These are phyloP conservation scores for Gracilaria gracilis DNA, from an alignment of 23 red algal species.

Conservation along the genomic window DNA sequence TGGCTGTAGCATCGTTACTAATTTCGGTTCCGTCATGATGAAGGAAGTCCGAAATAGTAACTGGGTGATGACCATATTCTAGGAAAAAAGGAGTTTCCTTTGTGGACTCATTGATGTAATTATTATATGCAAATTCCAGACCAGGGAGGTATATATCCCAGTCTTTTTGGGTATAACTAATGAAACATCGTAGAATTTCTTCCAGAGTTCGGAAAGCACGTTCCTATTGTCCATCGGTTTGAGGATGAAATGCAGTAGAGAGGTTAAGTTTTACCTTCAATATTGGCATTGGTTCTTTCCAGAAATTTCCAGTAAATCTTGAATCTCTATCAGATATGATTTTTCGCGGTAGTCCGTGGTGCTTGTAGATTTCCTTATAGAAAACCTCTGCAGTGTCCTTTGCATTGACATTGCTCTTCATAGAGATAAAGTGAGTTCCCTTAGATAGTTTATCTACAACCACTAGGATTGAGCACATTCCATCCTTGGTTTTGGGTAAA, in stretches of 20 bases:
- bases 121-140: slow-evolving; percentile 46
- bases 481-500: slow-evolving; percentile 29
- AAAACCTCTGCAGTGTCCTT: slow-evolving; percentile 28
- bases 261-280: slow-evolving; percentile 30
- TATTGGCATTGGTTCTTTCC: slow-evolving; percentile 24
- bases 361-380: slow-evolving; percentile 25
- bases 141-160: slow-evolving; percentile 40
- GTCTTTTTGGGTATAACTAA: slow-evolving; percentile 37
- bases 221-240: slow-evolving; percentile 55
- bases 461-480: slow-evolving; percentile 19
- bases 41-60: neutral
- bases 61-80: slow-evolving; percentile 31
- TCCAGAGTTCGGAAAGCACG: slow-evolving; percentile 18
- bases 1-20: neutral
- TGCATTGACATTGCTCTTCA: slow-evolving; percentile 17
- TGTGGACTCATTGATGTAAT: slow-evolving; percentile 25
- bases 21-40: neutral
- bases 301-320: slow-evolving; percentile 36
- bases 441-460: slow-evolving; percentile 48
- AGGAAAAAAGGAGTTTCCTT: slow-evolving; percentile 46
- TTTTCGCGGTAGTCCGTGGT: slow-evolving; percentile 17
- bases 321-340: slow-evolving; percentile 40
- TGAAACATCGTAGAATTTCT: slow-evolving; percentile 36
- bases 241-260: slow-evolving; percentile 36
- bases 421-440: slow-evolving; percentile 11